Base-by-base conservation (phyloP, 1,284 basidiomycete genomes). In the Ustilago trichophora region DNA sequence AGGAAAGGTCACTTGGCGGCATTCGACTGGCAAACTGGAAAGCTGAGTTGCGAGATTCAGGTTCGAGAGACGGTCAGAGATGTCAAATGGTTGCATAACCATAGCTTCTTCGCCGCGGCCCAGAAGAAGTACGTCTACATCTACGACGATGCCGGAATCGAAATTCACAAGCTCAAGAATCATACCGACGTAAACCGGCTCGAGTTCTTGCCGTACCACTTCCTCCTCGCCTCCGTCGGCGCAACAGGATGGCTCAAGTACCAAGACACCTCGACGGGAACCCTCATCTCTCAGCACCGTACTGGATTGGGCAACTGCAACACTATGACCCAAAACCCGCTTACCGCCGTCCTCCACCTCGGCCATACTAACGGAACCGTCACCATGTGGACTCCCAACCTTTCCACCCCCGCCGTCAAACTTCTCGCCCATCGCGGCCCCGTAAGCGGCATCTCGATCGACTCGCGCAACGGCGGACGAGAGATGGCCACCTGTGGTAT, bases 71-170 rank as follows among this genome's bases (percentile, higher is more conserved):
- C 91, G 86, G 90, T 86, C 73, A 75, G 93, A 67, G 94, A 97
- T 81, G 90, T 98, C 82, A 92, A 90, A 22, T 98, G 94, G 82
- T 84, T 99, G 10, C 94, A 98, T 80, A 92, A 94, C 76, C 90
- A 95, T 52, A 89, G 89, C 0, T 92, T 90, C 83, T 93, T 91
- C 78, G 96, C 95, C 3, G 93, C 96, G 12, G 95, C 95, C 0
- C 95, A 98, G 83, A 92, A 93, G 82, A 92, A 94, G 85, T 93
- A 96, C 79, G 91, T 91, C 16, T 98, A 91, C 83, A 93, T 98
- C 56, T 98, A 98, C 78, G 96, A 98, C 83, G 88, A 93, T 70
- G 58, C 57, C 25, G 95, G 96, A 15, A 90, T 96, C 21, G 96
- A 98, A 82, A 83, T 99, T 9, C 95, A 98, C 78, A 81, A 84